These are phyloP conservation scores for Aspergillus alliaceus DNA, from an alignment of 2,329 filamentous ascomycete species.

Conservation along the genomic window DNA sequence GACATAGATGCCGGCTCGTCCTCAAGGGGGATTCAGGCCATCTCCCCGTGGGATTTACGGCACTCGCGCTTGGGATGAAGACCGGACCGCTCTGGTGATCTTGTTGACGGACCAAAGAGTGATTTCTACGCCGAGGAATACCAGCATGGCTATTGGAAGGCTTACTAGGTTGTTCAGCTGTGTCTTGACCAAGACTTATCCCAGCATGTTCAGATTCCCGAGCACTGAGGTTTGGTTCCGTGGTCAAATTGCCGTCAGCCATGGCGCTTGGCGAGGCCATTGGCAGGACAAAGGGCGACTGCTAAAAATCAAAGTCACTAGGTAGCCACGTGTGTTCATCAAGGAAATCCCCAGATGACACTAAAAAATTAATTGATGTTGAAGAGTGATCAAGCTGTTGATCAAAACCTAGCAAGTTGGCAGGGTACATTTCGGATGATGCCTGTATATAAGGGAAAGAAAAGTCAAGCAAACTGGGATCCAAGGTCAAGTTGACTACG, in stretches of 20 bases:
- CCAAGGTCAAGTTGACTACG: background rate
- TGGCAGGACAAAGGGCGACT: background rate
- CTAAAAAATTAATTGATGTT: background rate
- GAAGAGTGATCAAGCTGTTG: background rate
- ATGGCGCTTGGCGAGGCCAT: background rate
- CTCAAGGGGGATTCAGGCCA: constrained; percentile 1
- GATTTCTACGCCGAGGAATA: background rate
- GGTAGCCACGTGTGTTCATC: background rate
- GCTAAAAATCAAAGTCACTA: background rate
- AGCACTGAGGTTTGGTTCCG: background rate
- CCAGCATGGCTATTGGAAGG: background rate
- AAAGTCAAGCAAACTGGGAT: background rate
- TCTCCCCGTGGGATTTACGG: background rate
- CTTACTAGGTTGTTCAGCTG: background rate
- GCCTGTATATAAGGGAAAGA: background rate
- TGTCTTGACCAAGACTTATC: background rate
- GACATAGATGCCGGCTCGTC: constrained; percentile 2
- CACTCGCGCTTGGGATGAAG: background rate
- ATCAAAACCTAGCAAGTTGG: background rate
- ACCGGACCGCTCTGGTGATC: background rate
- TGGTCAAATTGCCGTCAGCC: background rate
- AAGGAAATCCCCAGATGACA: background rate
- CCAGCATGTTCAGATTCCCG: background rate
- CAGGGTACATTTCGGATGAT: background rate
- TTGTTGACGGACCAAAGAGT: background rate